phyloP scores from a whole-genome alignment of 495 filamentous ascomycete species.

The Trichoderma erinaceum region DNA sequence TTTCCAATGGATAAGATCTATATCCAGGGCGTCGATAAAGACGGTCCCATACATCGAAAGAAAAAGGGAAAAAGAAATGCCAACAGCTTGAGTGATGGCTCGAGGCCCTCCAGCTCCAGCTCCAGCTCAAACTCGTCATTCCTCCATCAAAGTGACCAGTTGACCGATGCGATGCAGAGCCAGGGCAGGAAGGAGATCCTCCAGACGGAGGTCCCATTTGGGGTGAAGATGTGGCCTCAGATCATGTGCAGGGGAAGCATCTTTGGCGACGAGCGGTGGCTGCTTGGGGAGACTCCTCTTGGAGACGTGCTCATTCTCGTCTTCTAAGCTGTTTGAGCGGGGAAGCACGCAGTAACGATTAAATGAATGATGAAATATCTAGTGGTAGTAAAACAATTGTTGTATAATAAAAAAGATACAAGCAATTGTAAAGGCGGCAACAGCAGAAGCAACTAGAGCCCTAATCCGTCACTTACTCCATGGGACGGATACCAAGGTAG shows the following conservation, averaged over 20 bases:
- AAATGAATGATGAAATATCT: background rate
- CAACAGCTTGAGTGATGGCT: no score
- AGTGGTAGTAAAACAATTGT: background rate
- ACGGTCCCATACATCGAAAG: background rate
- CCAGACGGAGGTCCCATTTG: conserved; percentile 27
- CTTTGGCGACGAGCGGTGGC: conserved; percentile 55
- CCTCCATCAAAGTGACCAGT: no score
- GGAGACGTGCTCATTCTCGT: conserved; percentile 49
- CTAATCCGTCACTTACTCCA: no score
- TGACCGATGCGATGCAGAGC: background rate
- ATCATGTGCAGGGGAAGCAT: conserved; percentile 52
- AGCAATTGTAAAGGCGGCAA: no score
- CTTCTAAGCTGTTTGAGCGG: conserved; percentile 32
- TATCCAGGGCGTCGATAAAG: conserved; percentile 17
- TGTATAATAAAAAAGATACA: no score
- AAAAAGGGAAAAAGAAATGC: background rate
- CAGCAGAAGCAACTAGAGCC: no score
- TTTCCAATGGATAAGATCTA: conserved; percentile 24
- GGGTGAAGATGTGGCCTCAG: conserved; percentile 43
- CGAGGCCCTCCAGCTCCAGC: background rate
- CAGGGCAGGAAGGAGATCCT: conserved; percentile 21
- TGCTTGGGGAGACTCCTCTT: conserved; percentile 52
- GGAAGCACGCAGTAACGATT: background rate
- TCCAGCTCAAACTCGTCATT: background rate
- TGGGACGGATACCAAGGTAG: no score